A percentile compares a stretch with the other conserved stretches of the same genome.
These are phyloP conservation scores for Musa itinerans DNA, from an alignment of 176 grass and related monocot genomes.

Conservation along the genomic window DNA sequence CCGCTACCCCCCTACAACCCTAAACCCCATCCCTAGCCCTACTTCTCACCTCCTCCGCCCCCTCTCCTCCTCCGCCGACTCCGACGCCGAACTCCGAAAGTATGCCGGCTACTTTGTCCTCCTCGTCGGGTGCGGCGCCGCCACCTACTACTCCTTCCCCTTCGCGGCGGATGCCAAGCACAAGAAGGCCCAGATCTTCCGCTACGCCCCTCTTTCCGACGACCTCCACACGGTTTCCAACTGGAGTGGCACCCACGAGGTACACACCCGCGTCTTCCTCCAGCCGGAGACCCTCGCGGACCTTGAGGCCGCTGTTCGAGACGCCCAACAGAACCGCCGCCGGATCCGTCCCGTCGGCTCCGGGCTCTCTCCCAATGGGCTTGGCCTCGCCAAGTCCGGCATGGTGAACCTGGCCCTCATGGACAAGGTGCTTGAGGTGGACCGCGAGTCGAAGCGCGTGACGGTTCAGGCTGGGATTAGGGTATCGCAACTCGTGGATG, in stretches of 20 bases:
- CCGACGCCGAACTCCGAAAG: constrained; percentile 50
- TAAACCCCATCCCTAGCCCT: constrained; percentile 5
- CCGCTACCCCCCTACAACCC: constrained; percentile 12
- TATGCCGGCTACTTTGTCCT: constrained; percentile 65
- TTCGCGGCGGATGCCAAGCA: constrained; percentile 52
- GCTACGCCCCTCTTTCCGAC: constrained; percentile 66
- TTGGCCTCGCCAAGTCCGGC: constrained; percentile 55
- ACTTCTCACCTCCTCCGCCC: constrained; percentile 19
- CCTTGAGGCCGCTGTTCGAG: constrained; percentile 48
- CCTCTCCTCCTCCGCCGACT: constrained; percentile 23
- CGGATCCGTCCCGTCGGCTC: constrained; percentile 76
- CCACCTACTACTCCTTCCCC: constrained; percentile 85
- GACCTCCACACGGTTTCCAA: constrained; percentile 85
- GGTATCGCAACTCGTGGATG: constrained; percentile 60
- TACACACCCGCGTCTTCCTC: constrained; percentile 66
- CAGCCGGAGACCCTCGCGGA: constrained; percentile 58
- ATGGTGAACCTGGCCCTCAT: constrained; percentile 90
- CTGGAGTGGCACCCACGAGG: constrained; percentile 93
- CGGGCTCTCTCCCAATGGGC: constrained; percentile 72
- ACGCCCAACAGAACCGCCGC: constrained; percentile 45
- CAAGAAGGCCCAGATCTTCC: constrained; percentile 76
- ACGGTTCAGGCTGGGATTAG: constrained; percentile 78
- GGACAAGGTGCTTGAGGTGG: constrained; percentile 82
- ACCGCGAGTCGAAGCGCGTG: constrained; percentile 59
- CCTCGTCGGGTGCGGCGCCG: constrained; percentile 46